phyloP scores from a whole-genome alignment of 2,329 filamentous ascomycete species.

The Emmonsiellopsis sp. region DNA sequence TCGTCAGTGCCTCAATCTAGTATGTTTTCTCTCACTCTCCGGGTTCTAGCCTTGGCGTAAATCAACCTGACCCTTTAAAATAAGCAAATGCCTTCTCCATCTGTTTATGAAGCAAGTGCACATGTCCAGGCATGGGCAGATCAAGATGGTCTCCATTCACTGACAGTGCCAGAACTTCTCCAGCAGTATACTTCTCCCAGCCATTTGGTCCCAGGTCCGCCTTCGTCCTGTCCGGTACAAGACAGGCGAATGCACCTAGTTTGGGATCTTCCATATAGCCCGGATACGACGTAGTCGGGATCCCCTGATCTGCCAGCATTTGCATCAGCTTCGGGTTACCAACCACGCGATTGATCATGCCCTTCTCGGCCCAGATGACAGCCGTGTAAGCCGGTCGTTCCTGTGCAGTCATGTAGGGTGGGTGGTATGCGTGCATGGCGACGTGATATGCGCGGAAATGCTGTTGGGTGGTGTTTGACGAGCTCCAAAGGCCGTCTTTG shows the following conservation, averaged over 20 bases:
- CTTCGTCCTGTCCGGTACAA: neutral
- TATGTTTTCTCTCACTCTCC: no score
- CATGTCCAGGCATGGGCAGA: neutral
- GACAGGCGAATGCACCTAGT: conserved; percentile 1
- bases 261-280: conserved; percentile 5
- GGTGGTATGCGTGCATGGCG: conserved; percentile 4
- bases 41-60: no score
- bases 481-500: conserved; percentile 4
- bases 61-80: neutral
- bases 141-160: neutral
- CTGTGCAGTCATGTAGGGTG: neutral
- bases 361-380: conserved; percentile 3
- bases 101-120: neutral
- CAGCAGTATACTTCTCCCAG: neutral
- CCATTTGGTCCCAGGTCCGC: neutral
- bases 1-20: no score
- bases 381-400: neutral
- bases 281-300: conserved; percentile 5
- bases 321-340: conserved; percentile 3
- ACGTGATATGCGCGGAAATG: conserved; percentile 4
- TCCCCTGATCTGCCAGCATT: conserved; percentile 3
- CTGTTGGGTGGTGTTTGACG: neutral
- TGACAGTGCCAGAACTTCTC: neutral
- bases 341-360: conserved; percentile 4
- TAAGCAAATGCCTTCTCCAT: conserved; percentile 3